Evolutionary conservation across 352 stramenopile genomes (phyloP).

Genomic region (Aphanomyces cochlioides): DNA sequence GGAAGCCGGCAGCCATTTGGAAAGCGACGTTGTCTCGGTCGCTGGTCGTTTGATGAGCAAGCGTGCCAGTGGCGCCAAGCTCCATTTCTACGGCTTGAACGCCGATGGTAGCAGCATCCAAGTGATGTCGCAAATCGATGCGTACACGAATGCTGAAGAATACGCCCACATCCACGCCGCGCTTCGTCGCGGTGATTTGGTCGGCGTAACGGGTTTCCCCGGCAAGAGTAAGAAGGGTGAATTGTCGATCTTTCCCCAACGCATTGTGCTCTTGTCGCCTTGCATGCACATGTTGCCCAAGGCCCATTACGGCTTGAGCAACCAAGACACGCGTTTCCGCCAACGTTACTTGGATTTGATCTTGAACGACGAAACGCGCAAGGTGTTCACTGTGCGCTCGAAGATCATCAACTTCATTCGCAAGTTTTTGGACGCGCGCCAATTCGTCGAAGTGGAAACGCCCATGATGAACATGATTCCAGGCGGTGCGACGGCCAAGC

Average conservation of each 20-base stretch:
- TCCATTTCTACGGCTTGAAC: constrained; percentile 98
- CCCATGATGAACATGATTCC: constrained; percentile 95
- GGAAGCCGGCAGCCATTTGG: constrained; percentile 78
- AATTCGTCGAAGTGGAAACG: constrained; percentile 98
- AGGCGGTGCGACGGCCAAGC: constrained; percentile 94
- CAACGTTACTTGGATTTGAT: constrained; percentile 97
- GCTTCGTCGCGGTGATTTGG: constrained; percentile 94
- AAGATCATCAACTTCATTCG: constrained; percentile 94
- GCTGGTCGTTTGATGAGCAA: constrained; percentile 95
- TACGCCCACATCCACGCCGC: constrained; percentile 84
- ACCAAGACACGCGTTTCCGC: constrained; percentile 82
- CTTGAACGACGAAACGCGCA: constrained; percentile 90
- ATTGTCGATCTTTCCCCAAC: constrained; percentile 94
- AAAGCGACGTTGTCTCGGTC: constrained; percentile 85
- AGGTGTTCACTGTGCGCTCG: constrained; percentile 91
- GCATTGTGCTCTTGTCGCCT: constrained; percentile 70
- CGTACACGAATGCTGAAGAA: constrained; percentile 51
- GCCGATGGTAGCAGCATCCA: constrained; percentile 94
- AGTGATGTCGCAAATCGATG: constrained; percentile 91
- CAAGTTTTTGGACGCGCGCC: constrained; percentile 87
- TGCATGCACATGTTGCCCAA: constrained; percentile 87
- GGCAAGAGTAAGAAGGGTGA: constrained; percentile 98
- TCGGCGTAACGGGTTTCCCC: constrained; percentile 91
- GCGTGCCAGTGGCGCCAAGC: constrained; percentile 92
- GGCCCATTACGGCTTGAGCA: constrained; percentile 60